These are phyloP conservation scores for Ensete glaucum DNA, from an alignment of 176 grass and related monocot species.

Conservation along the genomic window DNA sequence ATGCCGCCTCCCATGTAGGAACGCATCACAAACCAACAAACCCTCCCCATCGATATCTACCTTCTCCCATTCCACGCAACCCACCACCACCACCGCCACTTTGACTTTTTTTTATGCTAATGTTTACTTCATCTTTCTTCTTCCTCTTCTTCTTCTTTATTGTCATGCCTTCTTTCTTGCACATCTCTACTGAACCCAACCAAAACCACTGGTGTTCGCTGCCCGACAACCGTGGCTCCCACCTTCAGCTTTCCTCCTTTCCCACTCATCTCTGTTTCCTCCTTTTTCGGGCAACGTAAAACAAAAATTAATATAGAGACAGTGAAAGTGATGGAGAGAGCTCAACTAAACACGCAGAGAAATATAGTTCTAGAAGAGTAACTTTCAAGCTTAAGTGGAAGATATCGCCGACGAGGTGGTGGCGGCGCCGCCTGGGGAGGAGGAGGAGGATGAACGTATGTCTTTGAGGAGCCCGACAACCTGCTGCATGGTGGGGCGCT, in stretches of 20 bases:
- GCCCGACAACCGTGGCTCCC: not conserved
- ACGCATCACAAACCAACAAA: slow-evolving; percentile 1
- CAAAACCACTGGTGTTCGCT: not conserved
- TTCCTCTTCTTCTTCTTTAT: not conserved
- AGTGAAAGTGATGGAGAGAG: not conserved
- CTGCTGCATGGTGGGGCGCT: slow-evolving; percentile 80
- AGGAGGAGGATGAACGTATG: slow-evolving; percentile 18
- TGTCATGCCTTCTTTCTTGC: not conserved
- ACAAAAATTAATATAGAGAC: not conserved
- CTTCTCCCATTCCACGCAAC: not conserved
- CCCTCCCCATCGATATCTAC: not conserved
- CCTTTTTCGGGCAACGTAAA: not conserved
- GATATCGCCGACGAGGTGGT: not conserved
- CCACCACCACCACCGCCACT: not conserved
- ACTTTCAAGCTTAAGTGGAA: not conserved
- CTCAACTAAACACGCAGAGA: not conserved
- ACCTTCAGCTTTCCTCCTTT: not conserved
- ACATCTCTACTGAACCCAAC: not conserved
- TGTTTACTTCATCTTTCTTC: not conserved
- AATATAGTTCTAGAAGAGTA: not conserved
- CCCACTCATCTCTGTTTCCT: not conserved
- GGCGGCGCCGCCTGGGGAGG: not conserved
- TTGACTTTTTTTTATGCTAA: not conserved
- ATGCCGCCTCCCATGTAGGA: not conserved
- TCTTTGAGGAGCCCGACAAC: slow-evolving; percentile 81